Base-by-base conservation (phyloP, 257 asterid species). In the Solanum chmielewskii region DNA sequence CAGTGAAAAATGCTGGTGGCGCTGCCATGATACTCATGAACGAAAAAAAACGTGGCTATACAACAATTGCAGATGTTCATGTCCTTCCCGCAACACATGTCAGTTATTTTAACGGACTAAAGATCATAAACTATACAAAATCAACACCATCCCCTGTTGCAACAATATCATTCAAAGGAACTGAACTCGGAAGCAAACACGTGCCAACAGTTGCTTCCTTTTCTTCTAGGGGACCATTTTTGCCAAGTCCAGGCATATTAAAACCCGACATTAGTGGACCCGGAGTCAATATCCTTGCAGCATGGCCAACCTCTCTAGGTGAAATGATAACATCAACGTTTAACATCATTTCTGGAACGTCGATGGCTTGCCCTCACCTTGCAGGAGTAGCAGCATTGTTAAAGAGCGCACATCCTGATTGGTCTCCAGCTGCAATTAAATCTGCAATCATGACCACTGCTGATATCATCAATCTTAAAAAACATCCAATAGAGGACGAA, bases 1-100 rank as follows among this genome's bases (percentile, higher is more conserved):
- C 69, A 6, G 90, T 90, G 15, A 90, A 88, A 69, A 62, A 76
- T 76, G 92, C 89, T 21, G 90, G 90, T 20, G 92, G 87, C 1
- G 69, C 86, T 6, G 92, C 88, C 86, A 90, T 90, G 92, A 86
- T 88, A 83, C 85, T 90, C 16, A 86, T 86, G 89, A 88, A 70
- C n/a, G 33, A 56, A 29, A 45, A 87, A 86, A 3, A 2, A 10
- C 60, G 52, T 76, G 92, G 86, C 71, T 73, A 88, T 44, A 83
- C 88, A 42, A 88, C 88, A 83, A 39, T 88, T 27, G 90, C 75
- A 8, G 89, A 86, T 41, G 86, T 85, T 37, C 87, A 86, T 23
- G 89, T 83, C 18, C 90, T 88, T 86, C 92, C 92, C 0, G 85
- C 88, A 20, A 71, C 92, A 18, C 87, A 76, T 29, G 81, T 88